Base-by-base conservation (phyloP, 768 basidiomycete species). In the Hygrophorus russula region DNA sequence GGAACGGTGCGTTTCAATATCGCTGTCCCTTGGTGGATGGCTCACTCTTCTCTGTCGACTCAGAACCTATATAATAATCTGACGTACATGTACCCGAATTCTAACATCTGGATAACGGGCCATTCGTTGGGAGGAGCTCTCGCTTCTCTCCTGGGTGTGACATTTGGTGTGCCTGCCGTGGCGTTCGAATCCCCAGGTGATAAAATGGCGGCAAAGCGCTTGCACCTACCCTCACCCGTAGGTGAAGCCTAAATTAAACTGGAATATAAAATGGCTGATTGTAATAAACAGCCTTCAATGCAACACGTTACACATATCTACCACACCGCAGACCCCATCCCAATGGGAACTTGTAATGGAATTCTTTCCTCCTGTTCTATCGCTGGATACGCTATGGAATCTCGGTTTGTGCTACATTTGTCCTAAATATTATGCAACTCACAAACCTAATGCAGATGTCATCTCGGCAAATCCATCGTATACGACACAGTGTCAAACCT, bases 51-150 rank as follows among this genome's bases (percentile, higher is more conserved):
- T 20, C 41, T 13, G 47, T 15, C 30, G n/a, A 29, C 28, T 31
- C 59, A 93, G 90, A 84, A 93, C 63, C 61, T 98, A 42, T 98
- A 91, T 66, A 91, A 92, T 69, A 96, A 97, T 65, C 56, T 97
- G 45, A 81, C 89, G 5, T 87, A 82, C 56, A 78, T 94, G 74
- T 98, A 94, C 58, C 93, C 93, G 7, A 65, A 84, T 48, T 73
- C 92, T 34, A 82, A 81, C 47, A 87, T 98, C 44, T 97, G 93
- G 93, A 63, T 96, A 44, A 74, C 71, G 31, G 84, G 84, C 2
- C 83, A 85, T 57, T 84, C 81, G 1, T 60, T 86, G 33, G 82
- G 75, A 27, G 75, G 74, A 31, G 79, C 86, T 1, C 64, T 98
- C 11, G 84, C 89, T 1, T 78, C 84, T 29, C 72, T 98, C 39